Evolutionary conservation across 2,329 filamentous ascomycete genomes (phyloP), one percentile per base, ranked within the genome.

Genomic region (Hypoxylon sp.): DNA sequence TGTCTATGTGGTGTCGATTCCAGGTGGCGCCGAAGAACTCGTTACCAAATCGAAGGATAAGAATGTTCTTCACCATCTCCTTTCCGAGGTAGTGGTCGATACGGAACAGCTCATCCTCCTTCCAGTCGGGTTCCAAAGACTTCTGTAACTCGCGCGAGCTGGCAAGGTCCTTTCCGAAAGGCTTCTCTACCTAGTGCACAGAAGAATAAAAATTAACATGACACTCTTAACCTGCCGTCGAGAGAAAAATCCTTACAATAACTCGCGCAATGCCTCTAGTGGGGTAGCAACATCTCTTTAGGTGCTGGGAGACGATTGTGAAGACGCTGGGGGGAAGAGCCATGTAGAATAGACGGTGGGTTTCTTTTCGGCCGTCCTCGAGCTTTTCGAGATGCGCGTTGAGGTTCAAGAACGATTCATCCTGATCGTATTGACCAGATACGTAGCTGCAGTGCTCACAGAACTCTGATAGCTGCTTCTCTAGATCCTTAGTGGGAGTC

Each of bases 51-150:
- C 97, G 90, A 74, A 99, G 89, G 75, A 99, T 98, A 73, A 99
- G 88, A 75, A 99, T 97, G 84, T 99, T 99, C 90, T 99, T 99
- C 77, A 99, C 96, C 96, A 99, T 99, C 84, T 99, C 96, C 88
- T 99, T 99, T 77, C 97, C 97, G 52, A 99, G 89, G 82, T 99
- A 99, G 85, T 99, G 96, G 81, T 99, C 96, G 78, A 99, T 99
- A 79, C 96, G 94, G 90, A 97, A 99, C 74, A 99, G 91, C 84
- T 99, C 96, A 59, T 98, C 95, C 83, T 99, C 97, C 79, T 93
- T 96, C 97, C 96, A 99, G 84, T 99, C 94, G 47, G 96, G 96
- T 79, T 95, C 93, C 71, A 99, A 89, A 6, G 96, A 97, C 81
- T 93, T 94, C 80, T 98, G 95, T 68, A 99, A 89, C 82, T 97